Evolutionary conservation across 495 filamentous ascomycete genomes (phyloP).

Genomic region (Schizothecium vesticola): DNA sequence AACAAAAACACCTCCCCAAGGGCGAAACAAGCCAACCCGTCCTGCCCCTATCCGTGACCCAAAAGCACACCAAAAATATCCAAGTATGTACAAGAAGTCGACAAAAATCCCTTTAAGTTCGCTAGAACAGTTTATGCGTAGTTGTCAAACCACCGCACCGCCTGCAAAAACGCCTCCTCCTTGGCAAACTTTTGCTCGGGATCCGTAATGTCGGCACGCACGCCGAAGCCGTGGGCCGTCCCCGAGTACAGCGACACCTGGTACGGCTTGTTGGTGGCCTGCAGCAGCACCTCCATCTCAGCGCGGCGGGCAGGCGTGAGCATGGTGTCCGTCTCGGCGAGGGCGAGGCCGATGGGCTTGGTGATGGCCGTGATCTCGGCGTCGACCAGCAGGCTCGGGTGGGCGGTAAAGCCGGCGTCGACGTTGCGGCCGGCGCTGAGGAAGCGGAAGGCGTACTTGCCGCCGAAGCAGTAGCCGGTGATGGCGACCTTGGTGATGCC

Average conservation of each 20-base stretch:
- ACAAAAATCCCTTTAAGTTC: neutral
- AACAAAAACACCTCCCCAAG: neutral
- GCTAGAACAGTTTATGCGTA: neutral
- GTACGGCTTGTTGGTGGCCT: constrained; percentile 40
- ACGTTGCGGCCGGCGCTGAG: constrained; percentile 40
- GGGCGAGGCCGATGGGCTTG: constrained; percentile 60
- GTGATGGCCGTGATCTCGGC: constrained; percentile 59
- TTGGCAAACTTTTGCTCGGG: constrained; percentile 61
- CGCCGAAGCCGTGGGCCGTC: constrained; percentile 65
- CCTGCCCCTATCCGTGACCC: neutral
- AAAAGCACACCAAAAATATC: neutral
- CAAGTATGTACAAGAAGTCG: neutral
- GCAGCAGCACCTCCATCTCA: constrained; percentile 42
- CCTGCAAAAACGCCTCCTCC: constrained; percentile 71
- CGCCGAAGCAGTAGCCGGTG: constrained; percentile 60
- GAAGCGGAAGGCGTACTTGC: constrained; percentile 38
- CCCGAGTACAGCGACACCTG: constrained; percentile 63
- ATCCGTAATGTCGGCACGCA: constrained; percentile 54
- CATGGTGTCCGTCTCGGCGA: constrained; percentile 61
- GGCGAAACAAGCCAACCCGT: neutral
- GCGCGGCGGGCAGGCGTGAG: constrained; percentile 57
- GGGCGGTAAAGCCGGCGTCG: constrained; percentile 62
- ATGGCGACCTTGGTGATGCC: constrained; percentile 61
- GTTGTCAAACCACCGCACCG: constrained; percentile 61
- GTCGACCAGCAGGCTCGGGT: constrained; percentile 60